phyloP scores from a whole-genome alignment of 257 asterid genomes.

The Ballota nigra region DNA sequence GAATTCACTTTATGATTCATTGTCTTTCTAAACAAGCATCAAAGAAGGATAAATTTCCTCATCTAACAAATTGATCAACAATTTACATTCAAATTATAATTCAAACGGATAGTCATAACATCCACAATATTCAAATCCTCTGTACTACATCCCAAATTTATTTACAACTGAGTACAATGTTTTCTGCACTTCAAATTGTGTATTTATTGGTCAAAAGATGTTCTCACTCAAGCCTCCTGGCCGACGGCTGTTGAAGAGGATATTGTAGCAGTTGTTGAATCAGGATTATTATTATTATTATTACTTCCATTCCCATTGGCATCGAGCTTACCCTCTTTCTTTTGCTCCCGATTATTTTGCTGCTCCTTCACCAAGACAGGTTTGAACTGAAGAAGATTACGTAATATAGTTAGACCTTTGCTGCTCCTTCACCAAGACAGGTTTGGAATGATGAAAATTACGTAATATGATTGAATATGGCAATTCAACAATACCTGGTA shows the following conservation, averaged over 20 bases:
- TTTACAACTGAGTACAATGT: conserved; percentile 21
- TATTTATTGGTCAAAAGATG: not conserved
- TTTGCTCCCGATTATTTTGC: conserved; percentile 38
- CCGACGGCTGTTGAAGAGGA: conserved; percentile 43
- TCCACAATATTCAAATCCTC: conserved; percentile 2
- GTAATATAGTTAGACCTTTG: conserved; percentile 25
- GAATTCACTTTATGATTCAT: too few species aligned
- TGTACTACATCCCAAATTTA: not conserved
- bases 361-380: conserved; percentile 85
- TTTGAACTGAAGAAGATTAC: conserved; percentile 56
- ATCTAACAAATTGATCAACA: too few species aligned
- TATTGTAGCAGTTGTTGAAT: conserved; percentile 30
- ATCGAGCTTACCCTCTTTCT: conserved; percentile 36
- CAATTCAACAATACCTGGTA: conserved; percentile 61
- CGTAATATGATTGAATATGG: not conserved
- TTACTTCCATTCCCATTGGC: conserved; percentile 45
- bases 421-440: conserved; percentile 78
- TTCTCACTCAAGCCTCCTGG: conserved; percentile 32
- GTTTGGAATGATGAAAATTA: conserved; percentile 65
- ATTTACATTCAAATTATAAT: not conserved
- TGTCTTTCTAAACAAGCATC: too few species aligned
- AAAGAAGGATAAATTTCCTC: too few species aligned
- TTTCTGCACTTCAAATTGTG: conserved; percentile 10
- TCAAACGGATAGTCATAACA: not conserved
- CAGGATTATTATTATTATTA: conserved; percentile 9